Evolutionary conservation across 2,329 filamentous ascomycete genomes (phyloP), one percentile per base, ranked within the genome.

Genomic region (Cladosporium sphaerospermum): DNA sequence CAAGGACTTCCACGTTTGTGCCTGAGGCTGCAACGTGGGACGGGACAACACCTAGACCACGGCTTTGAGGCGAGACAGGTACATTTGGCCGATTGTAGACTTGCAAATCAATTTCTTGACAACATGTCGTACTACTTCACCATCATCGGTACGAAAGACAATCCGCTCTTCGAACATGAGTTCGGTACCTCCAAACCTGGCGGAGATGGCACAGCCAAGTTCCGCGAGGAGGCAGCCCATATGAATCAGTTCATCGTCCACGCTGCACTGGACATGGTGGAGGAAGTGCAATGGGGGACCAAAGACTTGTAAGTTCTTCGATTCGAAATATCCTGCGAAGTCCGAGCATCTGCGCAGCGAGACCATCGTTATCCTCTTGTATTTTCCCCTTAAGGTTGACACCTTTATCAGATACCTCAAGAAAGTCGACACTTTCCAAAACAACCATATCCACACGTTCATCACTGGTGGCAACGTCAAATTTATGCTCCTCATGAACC

Each of bases 221-320:
- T 96, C 77, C 83, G 81, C 54, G 88, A 95, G 60, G 85, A 95
- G 65, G 87, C 92, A 52, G 84, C 89, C 58, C 89, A 95, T 71
- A 86, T 96, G 78, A 96, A 96, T 75, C 93, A 96, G 71, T 97
- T 99, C 75, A 89, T 97, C 67, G 84, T 96, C 32, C 92, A 99
- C 75, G 91, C 89, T 62, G 88, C 88, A 60, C 77, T 99, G 54
- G 93, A 99, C 70, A 89, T 97, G 43, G 88, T 96, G 48, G 93
- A 99, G 74, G 93, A 99, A 72, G 84, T 92, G 31, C 93, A 97
- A 74, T 99, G 93, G 92, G 86, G 83, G 6, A 88, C 78, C 57
- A 87, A 88, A 4, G 85, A 88, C 62, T 86, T 95, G 89, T 95
- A 75, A 59, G 77, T 68, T 18, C 10, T 39, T 16, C 34, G 32